Evolutionary conservation across 2,329 filamentous ascomycete species (phyloP), one percentile per base, ranked within the genome.

Genomic region (Penicillium brevicompactum): DNA sequence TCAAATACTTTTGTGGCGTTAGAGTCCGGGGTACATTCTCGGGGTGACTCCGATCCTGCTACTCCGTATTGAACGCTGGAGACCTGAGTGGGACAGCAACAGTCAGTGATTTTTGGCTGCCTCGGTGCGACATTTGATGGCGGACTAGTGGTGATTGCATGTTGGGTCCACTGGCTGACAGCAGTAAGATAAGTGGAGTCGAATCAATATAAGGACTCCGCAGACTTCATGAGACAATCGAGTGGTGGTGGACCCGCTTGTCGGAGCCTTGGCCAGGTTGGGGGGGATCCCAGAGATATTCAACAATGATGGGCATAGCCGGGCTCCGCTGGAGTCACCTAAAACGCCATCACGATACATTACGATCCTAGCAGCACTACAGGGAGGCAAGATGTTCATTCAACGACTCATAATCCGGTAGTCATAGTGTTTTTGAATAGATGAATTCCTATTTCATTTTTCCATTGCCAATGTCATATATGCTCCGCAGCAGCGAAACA

Each of bases 401-500:
- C 41, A 46, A 50, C 50, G n/a, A 68, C 66, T 70, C 69, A 63
- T 72, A 62, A 68, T 68, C 65, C 63, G 65, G 63, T 67, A 70
- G 65, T 70, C 70, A 70, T 70, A 51, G 67, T 70, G 65, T 68
- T 70, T 66, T 68, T 72, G 64, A 69, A 68, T 67, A 59, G 64
- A 68, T 73, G 65, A 73, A 72, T 70, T 71, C 70, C 69, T 74
- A 74, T 73, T 71, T 71, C 70, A 73, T 72, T 72, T 73, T 69
- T 69, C 70, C 71, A 73, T 72, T 73, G 71, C 70, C 70, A 70
- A 67, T 61, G 67, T 72, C 70, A 70, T 73, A 69, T 69, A 61
- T 67, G 65, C 68, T 67, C 67, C 70, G 65, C 69, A 60, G 64
- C 63, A 71, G 64, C 59, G 65, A 55, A 64, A 67, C 64, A 64